phyloP scores from a whole-genome alignment of 768 basidiomycete species.

The Clitopilus passeckerianus region DNA sequence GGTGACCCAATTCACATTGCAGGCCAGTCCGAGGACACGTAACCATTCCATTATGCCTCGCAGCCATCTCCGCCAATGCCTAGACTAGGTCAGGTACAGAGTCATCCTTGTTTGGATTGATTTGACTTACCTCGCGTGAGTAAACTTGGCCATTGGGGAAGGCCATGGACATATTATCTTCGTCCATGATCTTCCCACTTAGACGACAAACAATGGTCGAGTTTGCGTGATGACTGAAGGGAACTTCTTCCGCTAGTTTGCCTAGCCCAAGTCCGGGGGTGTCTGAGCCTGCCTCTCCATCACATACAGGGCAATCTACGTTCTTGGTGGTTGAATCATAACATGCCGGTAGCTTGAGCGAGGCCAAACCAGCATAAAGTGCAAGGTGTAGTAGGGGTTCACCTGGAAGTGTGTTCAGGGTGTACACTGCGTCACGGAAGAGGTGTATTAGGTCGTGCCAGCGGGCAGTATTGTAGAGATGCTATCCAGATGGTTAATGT shows the following conservation, averaged over 20 bases:
- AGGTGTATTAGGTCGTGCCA: conserved; percentile 73
- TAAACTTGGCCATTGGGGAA: conserved; percentile 92
- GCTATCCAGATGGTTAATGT: conserved; percentile 35
- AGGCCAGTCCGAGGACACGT: conserved; percentile 75
- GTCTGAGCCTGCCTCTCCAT: conserved; percentile 37
- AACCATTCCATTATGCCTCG: conserved; percentile 73
- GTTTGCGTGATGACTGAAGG: conserved; percentile 90
- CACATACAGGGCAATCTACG: conserved; percentile 90
- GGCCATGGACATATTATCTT: conserved; percentile 87
- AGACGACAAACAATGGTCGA: conserved; percentile 92
- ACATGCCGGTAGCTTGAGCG: conserved; percentile 87
- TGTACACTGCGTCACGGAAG: conserved; percentile 85
- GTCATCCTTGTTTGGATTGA: neutral
- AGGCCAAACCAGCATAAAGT: conserved; percentile 86
- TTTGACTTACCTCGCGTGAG: conserved; percentile 71
- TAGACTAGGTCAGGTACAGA: conserved; percentile 19
- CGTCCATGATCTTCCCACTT: conserved; percentile 93
- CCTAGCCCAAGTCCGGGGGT: conserved; percentile 51
- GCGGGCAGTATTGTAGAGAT: conserved; percentile 74
- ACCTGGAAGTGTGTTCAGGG: conserved; percentile 80
- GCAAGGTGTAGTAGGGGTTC: conserved; percentile 85
- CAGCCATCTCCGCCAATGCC: conserved; percentile 87
- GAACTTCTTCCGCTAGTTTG: conserved; percentile 78
- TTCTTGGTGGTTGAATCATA: conserved; percentile 60
- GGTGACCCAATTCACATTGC: conserved; percentile 54